Conservation (phyloP, 2,329 filamentous ascomycete species). For the Pyrenophora tritici-repentis region DNA sequence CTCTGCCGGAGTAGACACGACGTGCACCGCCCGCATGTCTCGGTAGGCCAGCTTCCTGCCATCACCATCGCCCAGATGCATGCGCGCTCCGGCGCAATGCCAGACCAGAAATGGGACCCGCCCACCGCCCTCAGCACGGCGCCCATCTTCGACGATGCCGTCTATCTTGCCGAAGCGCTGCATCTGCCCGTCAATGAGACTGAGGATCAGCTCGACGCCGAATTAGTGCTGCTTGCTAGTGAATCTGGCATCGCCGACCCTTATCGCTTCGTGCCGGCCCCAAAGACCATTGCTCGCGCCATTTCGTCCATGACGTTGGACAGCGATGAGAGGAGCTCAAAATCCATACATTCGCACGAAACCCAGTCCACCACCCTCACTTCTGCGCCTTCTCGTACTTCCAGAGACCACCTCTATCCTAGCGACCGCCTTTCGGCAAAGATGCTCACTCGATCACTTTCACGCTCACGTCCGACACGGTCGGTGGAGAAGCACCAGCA, state of each 20-base stretch:
- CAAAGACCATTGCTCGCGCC: slow-evolving; percentile 32
- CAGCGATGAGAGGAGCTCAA: slow-evolving; percentile 40
- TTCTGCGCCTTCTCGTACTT: slow-evolving; percentile 41
- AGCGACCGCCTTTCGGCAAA: slow-evolving; percentile 25
- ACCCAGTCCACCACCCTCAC: slow-evolving; percentile 45
- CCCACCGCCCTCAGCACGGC: slow-evolving; percentile 31
- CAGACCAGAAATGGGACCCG: slow-evolving; percentile 27
- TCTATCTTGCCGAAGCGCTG: slow-evolving; percentile 41
- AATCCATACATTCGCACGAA: slow-evolving; percentile 43
- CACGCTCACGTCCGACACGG: slow-evolving; percentile 23
- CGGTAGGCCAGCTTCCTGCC: slow-evolving; percentile 22
- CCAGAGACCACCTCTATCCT: slow-evolving; percentile 31
- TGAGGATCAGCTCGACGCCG: slow-evolving; percentile 41
- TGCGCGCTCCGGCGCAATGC: slow-evolving; percentile 44
- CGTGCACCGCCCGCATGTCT: slow-evolving; percentile 26
- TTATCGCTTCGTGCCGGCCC: slow-evolving; percentile 36
- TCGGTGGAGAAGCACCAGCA: slow-evolving; percentile 26
- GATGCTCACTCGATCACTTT: slow-evolving; percentile 20
- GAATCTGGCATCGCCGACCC: slow-evolving; percentile 42
- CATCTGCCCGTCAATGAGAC: slow-evolving; percentile 28
- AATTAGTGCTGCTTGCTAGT: slow-evolving; percentile 33
- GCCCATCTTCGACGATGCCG: slow-evolving; percentile 43
- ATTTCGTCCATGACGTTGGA: slow-evolving; percentile 38
- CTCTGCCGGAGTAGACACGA: slow-evolving; percentile 6
- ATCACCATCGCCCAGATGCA: slow-evolving; percentile 30